phyloP scores from a whole-genome alignment of 1,284 basidiomycete genomes.

The Ceratobasidium papillatum region DNA sequence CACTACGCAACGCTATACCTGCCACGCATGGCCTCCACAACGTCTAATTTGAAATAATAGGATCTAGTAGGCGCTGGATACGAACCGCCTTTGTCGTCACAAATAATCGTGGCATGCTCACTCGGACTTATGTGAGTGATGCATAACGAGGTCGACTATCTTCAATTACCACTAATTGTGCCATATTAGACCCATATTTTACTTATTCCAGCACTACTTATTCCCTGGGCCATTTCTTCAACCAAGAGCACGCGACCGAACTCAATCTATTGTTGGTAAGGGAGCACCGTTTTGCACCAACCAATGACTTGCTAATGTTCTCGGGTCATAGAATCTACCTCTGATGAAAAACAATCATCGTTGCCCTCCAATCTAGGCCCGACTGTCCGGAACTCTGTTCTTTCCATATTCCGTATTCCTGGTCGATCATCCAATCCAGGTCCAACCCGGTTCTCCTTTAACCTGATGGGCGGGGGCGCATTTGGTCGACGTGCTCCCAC shows the following conservation, averaged over 20 bases:
- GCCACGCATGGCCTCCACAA: neutral
- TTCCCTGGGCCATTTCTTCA: conserved; percentile 28
- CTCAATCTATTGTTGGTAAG: conserved; percentile 12
- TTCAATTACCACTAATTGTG: neutral
- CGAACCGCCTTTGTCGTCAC: conserved; percentile 30
- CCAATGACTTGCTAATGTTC: too few species aligned
- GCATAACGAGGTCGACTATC: neutral
- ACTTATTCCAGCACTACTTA: conserved; percentile 15
- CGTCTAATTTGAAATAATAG: conserved; percentile 1
- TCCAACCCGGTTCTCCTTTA: neutral
- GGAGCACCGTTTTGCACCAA: too few species aligned
- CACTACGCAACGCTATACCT: neutral
- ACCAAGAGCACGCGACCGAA: conserved; percentile 14
- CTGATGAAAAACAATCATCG: neutral
- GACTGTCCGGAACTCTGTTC: conserved; percentile 14
- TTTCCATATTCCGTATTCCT: conserved; percentile 30
- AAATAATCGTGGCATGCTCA: conserved; percentile 21
- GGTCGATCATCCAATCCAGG: neutral
- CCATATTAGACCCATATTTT: conserved; percentile 8
- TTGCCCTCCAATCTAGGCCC: neutral
- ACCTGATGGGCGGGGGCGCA: neutral
- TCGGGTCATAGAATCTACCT: neutral
- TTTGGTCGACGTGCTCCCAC: neutral
- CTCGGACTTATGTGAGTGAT: conserved; percentile 20
- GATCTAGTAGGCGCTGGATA: conserved; percentile 35